These are phyloP conservation scores for Abelmoschus esculentus DNA, from an alignment of 345 rosid genomes.

Conservation along the genomic window DNA sequence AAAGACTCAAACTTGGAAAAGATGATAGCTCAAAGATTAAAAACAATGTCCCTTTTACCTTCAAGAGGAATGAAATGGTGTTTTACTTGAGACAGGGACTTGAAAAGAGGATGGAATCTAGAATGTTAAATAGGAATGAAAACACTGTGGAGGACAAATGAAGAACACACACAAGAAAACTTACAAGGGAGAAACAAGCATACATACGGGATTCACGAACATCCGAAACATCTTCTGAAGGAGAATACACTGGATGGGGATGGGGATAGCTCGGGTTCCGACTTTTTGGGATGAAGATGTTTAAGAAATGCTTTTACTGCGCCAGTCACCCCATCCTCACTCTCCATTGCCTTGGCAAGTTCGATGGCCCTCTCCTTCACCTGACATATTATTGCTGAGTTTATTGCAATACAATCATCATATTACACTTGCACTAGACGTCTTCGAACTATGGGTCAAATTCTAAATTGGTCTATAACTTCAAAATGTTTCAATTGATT, in stretches of 20 bases:
- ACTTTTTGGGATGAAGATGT: constrained; percentile 51
- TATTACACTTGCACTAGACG: too few relatives aligned
- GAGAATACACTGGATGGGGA: constrained; percentile 41
- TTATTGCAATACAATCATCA: neutral
- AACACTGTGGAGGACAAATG: neutral
- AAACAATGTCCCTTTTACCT: neutral
- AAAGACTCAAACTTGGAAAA: neutral
- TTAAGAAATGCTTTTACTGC: constrained; percentile 91
- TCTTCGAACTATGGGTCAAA: too few relatives aligned
- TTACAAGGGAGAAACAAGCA: neutral
- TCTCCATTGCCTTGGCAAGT: constrained; percentile 85
- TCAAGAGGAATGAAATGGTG: neutral
- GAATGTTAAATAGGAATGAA: neutral
- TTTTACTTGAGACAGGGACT: neutral
- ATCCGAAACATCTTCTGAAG: constrained; percentile 67
- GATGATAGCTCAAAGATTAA: neutral
- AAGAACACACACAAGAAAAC: neutral
- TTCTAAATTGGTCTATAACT: too few relatives aligned
- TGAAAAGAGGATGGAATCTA: neutral
- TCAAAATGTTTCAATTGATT: too few relatives aligned
- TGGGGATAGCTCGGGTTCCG: constrained; percentile 23
- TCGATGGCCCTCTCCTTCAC: constrained; percentile 76
- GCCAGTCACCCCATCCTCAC: constrained; percentile 93
- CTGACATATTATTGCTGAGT: constrained; percentile 27
- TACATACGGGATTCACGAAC: constrained; percentile 32